These are phyloP conservation scores for Phytopythium delawarense DNA, from an alignment of 352 stramenopile genomes.

Conservation along the genomic window DNA sequence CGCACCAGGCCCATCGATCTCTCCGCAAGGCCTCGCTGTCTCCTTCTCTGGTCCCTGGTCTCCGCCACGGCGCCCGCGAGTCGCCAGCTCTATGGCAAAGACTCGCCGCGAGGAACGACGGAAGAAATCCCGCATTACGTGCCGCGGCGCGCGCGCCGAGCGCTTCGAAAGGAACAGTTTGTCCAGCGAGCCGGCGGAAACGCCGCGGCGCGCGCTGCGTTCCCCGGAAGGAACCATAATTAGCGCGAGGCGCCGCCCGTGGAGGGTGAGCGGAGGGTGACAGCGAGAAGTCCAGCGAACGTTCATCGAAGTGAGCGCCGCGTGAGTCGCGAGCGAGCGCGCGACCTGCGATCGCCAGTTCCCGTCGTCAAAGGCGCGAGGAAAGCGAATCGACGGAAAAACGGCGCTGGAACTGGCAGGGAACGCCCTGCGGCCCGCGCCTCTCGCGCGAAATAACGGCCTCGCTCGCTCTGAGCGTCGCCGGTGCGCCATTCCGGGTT, in stretches of 20 bases:
- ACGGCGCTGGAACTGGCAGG: slow-evolving; percentile 1
- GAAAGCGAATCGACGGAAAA: not conserved
- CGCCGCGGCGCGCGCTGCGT: not conserved
- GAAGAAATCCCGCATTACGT: too few relatives aligned
- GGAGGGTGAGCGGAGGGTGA: not conserved
- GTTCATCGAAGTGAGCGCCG: not conserved
- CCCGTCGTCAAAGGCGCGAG: not conserved
- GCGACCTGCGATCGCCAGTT: slow-evolving; percentile 1
- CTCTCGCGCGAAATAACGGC: slow-evolving; percentile 2
- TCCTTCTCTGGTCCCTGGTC: not conserved
- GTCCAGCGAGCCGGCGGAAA: not conserved
- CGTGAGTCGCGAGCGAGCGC: slow-evolving; percentile 3
- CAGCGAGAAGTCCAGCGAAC: not conserved
- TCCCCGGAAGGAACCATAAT: slow-evolving; percentile 1
- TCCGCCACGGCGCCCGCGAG: not conserved
- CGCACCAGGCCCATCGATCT: not conserved
- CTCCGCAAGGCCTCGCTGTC: not conserved
- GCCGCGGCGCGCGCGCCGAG: not conserved
- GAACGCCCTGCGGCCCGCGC: not conserved
- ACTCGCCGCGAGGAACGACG: too few relatives aligned
- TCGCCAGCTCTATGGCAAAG: not conserved
- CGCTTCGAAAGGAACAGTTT: not conserved
- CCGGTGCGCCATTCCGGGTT: not conserved
- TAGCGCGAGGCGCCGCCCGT: not conserved
- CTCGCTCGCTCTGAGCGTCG: not conserved